Percentiles rank a stretch among this genome's conserved stretches.
Conservation (phyloP, 768 basidiomycete species). For the Suillus brevipes region DNA sequence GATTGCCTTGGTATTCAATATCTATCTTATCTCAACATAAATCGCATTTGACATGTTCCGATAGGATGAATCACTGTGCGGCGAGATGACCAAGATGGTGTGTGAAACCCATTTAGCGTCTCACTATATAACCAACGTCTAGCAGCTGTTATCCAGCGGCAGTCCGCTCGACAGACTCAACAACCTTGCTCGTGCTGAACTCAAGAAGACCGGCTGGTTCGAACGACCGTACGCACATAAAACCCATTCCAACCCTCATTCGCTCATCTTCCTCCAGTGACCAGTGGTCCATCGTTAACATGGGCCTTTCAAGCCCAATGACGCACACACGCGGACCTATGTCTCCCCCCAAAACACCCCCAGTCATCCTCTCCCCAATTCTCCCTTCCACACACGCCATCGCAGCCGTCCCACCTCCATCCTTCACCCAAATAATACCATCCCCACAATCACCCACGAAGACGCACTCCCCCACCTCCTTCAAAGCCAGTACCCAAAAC, state of each 20-base stretch:
- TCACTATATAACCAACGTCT: constrained; percentile 8
- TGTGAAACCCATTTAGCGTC: constrained; percentile 7
- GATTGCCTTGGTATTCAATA: constrained; percentile 16
- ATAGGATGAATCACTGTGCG: constrained; percentile 5
- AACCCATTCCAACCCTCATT: neutral
- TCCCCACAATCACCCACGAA: constrained; percentile 3
- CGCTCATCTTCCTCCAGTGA: constrained; percentile 19
- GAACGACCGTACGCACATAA: constrained; percentile 25
- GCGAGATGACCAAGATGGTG: constrained; percentile 30
- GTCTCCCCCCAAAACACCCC: constrained; percentile 13
- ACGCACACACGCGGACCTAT: neutral
- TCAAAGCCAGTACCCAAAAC: constrained; percentile 5
- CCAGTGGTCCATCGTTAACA: constrained; percentile 28
- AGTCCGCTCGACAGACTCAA: constrained; percentile 33
- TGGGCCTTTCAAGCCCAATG: constrained; percentile 19
- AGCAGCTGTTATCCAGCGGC: constrained; percentile 19
- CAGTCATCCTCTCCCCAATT: neutral
- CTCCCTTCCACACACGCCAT: neutral
- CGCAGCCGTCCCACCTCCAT: neutral
- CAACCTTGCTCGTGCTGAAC: constrained; percentile 26
- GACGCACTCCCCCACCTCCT: neutral
- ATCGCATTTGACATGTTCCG: constrained; percentile 10
- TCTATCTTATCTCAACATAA: constrained; percentile 6
- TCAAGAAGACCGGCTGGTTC: constrained; percentile 33
- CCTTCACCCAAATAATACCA: constrained; percentile 9